Conservation (phyloP, 768 basidiomycete genomes). For the Peribolospora kevripleyi region DNA sequence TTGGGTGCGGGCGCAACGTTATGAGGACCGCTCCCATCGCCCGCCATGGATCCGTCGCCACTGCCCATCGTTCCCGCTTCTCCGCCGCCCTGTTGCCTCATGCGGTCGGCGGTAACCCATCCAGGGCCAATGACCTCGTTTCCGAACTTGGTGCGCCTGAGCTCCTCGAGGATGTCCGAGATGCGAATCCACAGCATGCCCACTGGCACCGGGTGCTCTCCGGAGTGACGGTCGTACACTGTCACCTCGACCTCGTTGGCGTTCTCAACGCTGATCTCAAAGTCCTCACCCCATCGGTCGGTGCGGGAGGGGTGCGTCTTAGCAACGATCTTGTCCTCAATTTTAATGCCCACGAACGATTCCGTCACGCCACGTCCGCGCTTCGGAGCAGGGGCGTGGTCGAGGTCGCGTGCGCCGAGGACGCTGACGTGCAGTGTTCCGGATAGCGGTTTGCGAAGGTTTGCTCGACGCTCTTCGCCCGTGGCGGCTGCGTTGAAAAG, state of each 20-base stretch:
- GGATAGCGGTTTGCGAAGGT: slow-evolving; percentile 80
- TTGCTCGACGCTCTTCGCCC: slow-evolving; percentile 73
- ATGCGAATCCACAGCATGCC: slow-evolving; percentile 88
- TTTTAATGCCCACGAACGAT: slow-evolving; percentile 78
- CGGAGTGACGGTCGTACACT: slow-evolving; percentile 65
- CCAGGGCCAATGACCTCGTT: slow-evolving; percentile 63
- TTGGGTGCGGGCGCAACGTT: slow-evolving; percentile 19
- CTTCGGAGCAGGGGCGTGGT: slow-evolving; percentile 53
- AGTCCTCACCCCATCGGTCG: slow-evolving; percentile 94
- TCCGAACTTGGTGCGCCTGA: slow-evolving; percentile 72
- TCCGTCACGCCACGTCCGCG: slow-evolving; percentile 24
- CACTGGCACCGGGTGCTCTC: slow-evolving; percentile 60
- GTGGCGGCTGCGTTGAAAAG: slow-evolving; percentile 20
- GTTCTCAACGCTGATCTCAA: slow-evolving; percentile 88
- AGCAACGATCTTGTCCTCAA: slow-evolving; percentile 82
- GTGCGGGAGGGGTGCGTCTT: slow-evolving; percentile 78
- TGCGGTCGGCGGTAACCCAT: slow-evolving; percentile 78
- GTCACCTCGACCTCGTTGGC: slow-evolving; percentile 96
- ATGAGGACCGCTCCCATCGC: slow-evolving; percentile 16
- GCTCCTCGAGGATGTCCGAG: slow-evolving; percentile 76
- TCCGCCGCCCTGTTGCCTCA: slow-evolving; percentile 40
- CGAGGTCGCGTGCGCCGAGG: slow-evolving; percentile 75
- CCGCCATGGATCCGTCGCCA: not conserved
- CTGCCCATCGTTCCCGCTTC: slow-evolving; percentile 8
- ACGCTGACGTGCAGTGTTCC: slow-evolving; percentile 75